A percentile compares a stretch with the other conserved stretches of the same genome.
phyloP scores from a whole-genome alignment of 768 basidiomycete species.

The Termitomyces sp. region DNA sequence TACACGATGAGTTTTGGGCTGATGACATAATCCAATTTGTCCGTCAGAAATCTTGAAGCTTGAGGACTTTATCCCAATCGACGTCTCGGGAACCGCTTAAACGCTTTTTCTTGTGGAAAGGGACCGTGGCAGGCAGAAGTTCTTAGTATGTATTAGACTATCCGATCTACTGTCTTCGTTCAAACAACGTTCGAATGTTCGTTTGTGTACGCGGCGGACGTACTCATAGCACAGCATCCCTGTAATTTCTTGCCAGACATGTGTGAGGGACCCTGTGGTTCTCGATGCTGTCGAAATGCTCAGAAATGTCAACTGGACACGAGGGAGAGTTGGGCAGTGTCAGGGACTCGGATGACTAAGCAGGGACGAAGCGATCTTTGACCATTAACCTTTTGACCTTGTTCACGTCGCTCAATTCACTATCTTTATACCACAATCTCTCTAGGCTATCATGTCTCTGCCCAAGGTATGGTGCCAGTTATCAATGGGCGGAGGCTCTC shows the following conservation, averaged over 20 bases:
- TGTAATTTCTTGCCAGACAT: background rate
- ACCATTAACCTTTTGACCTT: background rate
- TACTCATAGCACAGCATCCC: background rate
- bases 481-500: background rate
- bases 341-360: constrained; percentile 17
- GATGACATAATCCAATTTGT: too few relatives aligned
- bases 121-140: too few relatives aligned
- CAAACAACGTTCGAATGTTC: too few relatives aligned
- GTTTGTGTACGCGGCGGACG: too few relatives aligned
- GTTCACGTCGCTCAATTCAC: background rate
- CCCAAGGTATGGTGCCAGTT: constrained; percentile 40
- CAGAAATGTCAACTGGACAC: background rate
- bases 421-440: constrained; percentile 8
- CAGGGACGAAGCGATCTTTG: constrained; percentile 3
- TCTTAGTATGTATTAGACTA: too few relatives aligned
- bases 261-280: background rate
- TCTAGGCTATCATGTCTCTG: constrained; percentile 35
- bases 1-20: too few relatives aligned
- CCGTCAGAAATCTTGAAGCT: too few relatives aligned
- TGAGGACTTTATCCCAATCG: too few relatives aligned
- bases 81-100: too few relatives aligned
- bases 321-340: too few relatives aligned
- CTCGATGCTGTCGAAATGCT: background rate
- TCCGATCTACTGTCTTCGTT: background rate
- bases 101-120: too few relatives aligned